Percentiles rank a stretch among this genome's conserved stretches.
Evolutionary conservation across 768 basidiomycete species (phyloP).

Genomic region (Rhodotorula toruloides): DNA sequence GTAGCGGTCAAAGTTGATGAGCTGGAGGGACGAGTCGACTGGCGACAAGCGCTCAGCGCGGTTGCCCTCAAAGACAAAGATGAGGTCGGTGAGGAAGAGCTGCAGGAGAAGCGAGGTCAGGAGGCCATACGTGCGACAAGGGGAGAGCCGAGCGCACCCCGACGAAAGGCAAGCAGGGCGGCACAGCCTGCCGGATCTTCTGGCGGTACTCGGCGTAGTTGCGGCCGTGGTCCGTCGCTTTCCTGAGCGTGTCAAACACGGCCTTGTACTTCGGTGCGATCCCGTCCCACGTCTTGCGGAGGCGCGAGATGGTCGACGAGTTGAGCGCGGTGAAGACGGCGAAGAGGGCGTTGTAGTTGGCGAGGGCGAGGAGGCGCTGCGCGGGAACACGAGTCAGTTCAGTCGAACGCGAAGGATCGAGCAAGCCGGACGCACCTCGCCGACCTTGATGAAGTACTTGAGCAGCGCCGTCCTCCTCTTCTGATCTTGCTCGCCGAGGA

Average conservation of each 20-base stretch:
- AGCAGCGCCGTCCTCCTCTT: constrained; percentile 72
- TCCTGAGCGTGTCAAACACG: constrained; percentile 71
- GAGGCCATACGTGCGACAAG: neutral
- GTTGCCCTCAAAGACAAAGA: constrained; percentile 84
- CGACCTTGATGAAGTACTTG: constrained; percentile 90
- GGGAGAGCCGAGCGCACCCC: constrained; percentile 52
- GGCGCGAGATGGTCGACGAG: constrained; percentile 84
- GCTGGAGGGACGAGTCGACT: constrained; percentile 63
- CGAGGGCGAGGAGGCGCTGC: constrained; percentile 73
- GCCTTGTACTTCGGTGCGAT: constrained; percentile 77
- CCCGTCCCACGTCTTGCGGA: constrained; percentile 89
- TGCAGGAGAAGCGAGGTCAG: constrained; percentile 33
- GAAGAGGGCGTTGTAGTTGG: constrained; percentile 88
- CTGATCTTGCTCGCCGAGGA: constrained; percentile 80
- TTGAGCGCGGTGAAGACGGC: constrained; percentile 91
- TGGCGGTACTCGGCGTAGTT: constrained; percentile 89
- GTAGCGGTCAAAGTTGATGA: constrained; percentile 96
- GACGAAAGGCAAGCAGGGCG: constrained; percentile 91
- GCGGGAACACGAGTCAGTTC: constrained; percentile 18
- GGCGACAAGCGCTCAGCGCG: constrained; percentile 77
- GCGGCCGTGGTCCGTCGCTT: constrained; percentile 81
- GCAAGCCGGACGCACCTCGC: constrained; percentile 60
- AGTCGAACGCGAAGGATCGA: constrained; percentile 9
- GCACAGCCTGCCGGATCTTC: constrained; percentile 75
- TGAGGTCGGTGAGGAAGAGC: constrained; percentile 82